Evolutionary conservation across 179 eudicot species (phyloP).

Genomic region (Dionaea muscipula): DNA sequence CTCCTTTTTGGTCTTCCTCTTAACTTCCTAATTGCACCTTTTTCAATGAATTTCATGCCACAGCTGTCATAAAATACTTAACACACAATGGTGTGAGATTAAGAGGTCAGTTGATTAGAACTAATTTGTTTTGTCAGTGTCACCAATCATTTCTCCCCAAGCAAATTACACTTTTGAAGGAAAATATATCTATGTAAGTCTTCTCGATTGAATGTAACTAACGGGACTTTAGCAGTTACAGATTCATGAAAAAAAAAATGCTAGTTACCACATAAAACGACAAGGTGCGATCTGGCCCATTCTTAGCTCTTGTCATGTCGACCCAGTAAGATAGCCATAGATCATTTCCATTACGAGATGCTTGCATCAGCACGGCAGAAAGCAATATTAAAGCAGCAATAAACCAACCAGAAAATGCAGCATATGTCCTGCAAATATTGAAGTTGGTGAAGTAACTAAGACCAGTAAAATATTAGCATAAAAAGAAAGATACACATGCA

Average conservation of each 20-base stretch:
- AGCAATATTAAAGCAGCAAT: conserved; percentile 48
- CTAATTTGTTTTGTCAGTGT: too few relatives aligned
- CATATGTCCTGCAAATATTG: conserved; percentile 59
- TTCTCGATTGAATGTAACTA: not conserved
- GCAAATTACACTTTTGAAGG: too few relatives aligned
- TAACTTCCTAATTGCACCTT: too few relatives aligned
- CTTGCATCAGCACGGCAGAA: conserved; percentile 90
- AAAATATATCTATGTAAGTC: too few relatives aligned
- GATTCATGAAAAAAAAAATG: not conserved
- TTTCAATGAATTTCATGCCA: too few relatives aligned
- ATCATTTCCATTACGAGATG: conserved; percentile 90
- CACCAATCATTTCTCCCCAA: too few relatives aligned
- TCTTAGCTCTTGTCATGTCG: conserved; percentile 46
- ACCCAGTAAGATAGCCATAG: conserved; percentile 97
- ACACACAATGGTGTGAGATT: too few relatives aligned
- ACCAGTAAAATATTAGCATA: not conserved
- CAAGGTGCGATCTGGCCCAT: conserved; percentile 24
- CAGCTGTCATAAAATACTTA: too few relatives aligned
- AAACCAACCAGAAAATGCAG: conserved; percentile 76
- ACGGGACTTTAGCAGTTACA: not conserved
- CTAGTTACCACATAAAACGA: conserved; percentile 62
- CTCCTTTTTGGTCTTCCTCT: too few relatives aligned
- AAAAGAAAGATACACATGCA: not conserved
- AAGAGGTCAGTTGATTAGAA: too few relatives aligned
- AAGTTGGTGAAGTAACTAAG: not conserved